phyloP scores from a whole-genome alignment of 176 grass and related monocot genomes.

The Rhynchospora tenuis region DNA sequence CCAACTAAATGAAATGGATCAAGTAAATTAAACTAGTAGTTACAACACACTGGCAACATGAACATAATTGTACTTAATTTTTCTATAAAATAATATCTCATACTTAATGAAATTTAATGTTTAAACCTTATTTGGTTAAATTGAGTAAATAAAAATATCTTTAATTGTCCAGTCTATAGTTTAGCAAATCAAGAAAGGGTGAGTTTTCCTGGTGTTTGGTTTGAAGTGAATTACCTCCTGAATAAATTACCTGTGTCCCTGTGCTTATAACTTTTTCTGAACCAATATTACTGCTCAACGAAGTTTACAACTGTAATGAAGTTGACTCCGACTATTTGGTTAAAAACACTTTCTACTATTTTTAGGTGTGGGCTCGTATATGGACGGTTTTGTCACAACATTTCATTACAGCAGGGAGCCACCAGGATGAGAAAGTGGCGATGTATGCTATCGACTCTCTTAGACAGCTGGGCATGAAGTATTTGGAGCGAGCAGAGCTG shows the following conservation, averaged over 20 bases:
- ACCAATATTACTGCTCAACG: neutral
- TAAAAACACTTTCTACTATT: neutral
- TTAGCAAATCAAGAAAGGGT: neutral
- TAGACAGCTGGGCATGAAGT: conserved; percentile 99
- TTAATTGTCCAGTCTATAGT: neutral
- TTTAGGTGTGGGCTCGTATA: conserved; percentile 99
- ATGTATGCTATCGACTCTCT: conserved; percentile 98
- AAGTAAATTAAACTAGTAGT: neutral
- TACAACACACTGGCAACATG: neutral
- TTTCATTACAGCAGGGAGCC: conserved; percentile 96
- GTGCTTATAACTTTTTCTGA: neutral
- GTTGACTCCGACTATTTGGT: neutral
- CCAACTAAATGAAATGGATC: neutral
- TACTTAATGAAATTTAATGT: neutral
- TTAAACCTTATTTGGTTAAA: neutral
- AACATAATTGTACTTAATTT: neutral
- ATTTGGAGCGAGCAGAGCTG: conserved; percentile 92
- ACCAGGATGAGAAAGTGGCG: conserved; percentile 89
- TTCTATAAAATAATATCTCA: neutral
- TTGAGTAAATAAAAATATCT: neutral
- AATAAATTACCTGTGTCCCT: neutral
- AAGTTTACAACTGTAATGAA: neutral
- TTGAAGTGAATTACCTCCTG: too few species aligned
- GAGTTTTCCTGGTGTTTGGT: neutral
- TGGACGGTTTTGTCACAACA: conserved; percentile 92